A percentile compares a stretch with the other conserved stretches of the same genome.
Evolutionary conservation across 169 alveolate genomes (phyloP).

Genomic region (Plasmodium blacklocki): DNA sequence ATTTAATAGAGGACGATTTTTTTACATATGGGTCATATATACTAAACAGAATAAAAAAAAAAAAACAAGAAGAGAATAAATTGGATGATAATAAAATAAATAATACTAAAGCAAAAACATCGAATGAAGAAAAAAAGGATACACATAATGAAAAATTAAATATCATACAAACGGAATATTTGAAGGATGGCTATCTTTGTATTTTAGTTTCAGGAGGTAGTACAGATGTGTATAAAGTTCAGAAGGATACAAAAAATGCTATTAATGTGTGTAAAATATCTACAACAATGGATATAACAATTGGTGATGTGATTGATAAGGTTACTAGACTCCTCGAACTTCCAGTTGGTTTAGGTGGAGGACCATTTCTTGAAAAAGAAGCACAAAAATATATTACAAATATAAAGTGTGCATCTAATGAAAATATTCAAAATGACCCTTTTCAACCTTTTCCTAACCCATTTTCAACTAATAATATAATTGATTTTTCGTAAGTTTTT

Average conservation of each 20-base stretch:
- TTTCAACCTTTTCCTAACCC: constrained; percentile 72
- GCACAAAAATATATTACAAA: constrained; percentile 35
- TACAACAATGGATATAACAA: constrained; percentile 58
- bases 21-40: constrained; percentile 47
- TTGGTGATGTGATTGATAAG: constrained; percentile 73
- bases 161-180: neutral
- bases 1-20: constrained; percentile 30
- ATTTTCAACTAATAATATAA: constrained; percentile 27
- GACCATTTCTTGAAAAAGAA: constrained; percentile 70
- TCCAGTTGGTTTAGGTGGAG: constrained; percentile 76
- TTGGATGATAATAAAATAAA: neutral
- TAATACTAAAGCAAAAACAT: neutral
- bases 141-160: neutral
- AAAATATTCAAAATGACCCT: constrained; percentile 23
- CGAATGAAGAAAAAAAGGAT: neutral
- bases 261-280: constrained; percentile 43
- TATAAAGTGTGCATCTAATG: constrained; percentile 14
- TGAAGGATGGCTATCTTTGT: constrained; percentile 53
- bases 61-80: neutral
- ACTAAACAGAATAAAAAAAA: constrained; percentile 6
- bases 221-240: constrained; percentile 46
- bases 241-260: constrained; percentile 40
- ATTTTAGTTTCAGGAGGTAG: constrained; percentile 74
- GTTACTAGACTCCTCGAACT: constrained; percentile 46
- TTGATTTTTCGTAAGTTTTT: constrained; percentile 69